A percentile compares a stretch with the other conserved stretches of the same genome.
Conservation (phyloP, 257 asterid species). For the Haberlea rhodopensis region DNA sequence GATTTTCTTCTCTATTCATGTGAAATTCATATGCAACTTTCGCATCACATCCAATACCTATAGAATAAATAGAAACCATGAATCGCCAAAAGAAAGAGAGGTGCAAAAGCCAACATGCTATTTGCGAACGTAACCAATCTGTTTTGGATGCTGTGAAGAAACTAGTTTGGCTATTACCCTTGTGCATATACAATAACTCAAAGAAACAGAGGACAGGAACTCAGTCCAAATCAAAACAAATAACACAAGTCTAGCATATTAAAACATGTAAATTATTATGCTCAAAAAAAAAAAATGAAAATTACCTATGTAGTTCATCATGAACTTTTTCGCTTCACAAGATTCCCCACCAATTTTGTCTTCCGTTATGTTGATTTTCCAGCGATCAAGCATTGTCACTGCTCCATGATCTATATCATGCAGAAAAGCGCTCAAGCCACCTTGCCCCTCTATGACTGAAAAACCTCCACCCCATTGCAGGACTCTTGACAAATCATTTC, state of each 20-base stretch:
- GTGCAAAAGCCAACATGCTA: slow-evolving; percentile 3
- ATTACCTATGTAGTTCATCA: slow-evolving; percentile 88
- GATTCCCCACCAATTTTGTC: slow-evolving; percentile 43
- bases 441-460: slow-evolving; percentile 71
- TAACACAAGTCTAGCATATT: neutral
- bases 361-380: slow-evolving; percentile 65
- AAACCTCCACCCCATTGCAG: slow-evolving; percentile 84
- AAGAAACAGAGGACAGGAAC: slow-evolving; percentile 3
- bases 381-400: slow-evolving; percentile 82
- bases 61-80: slow-evolving; percentile 21
- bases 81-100: slow-evolving; percentile 16
- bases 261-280: slow-evolving; percentile 18
- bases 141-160: slow-evolving; percentile 11
- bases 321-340: slow-evolving; percentile 54
- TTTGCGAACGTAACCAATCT: slow-evolving; percentile 14
- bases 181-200: slow-evolving; percentile 7
- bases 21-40: slow-evolving; percentile 88
- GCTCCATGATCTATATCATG: slow-evolving; percentile 74
- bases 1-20: slow-evolving; percentile 73
- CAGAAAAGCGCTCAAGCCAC: slow-evolving; percentile 67
- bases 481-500: slow-evolving; percentile 82
- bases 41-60: slow-evolving; percentile 91
- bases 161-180: slow-evolving; percentile 19
- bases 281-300: slow-evolving; percentile 19
- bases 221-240: slow-evolving; percentile 8